Evolutionary conservation across 1,139 yeast species (phyloP), one percentile per base, ranked within the genome.

Genomic region (Debaryomyces subglobosus): DNA sequence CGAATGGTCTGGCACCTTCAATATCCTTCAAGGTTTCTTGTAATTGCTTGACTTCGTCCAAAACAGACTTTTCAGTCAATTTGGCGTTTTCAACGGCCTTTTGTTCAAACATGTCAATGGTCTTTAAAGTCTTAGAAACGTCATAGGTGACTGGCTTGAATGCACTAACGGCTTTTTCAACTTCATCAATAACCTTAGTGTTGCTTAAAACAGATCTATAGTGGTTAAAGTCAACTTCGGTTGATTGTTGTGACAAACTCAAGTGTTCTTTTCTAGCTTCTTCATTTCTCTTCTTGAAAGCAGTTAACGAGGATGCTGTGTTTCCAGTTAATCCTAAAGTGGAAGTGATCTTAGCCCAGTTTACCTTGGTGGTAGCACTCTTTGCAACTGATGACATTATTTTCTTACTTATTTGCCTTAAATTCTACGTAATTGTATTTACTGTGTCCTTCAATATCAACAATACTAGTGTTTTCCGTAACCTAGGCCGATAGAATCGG

Each of bases 201-300:
- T 95, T 94, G 80, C 87, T 86, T 72, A 94, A 82, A 48, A 85
- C 78, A 23, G 85, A 74, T 67, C 86, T 87, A 85, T 92, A 94
- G 73, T 84, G 79, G 48, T 78, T 71, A 60, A 92, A 94, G 74
- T 94, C 97, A 55, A 94, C 90, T 39, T 77, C 78, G 53, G 89
- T 79, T 55, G 90, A 73, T 74, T 89, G 94, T 61, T 80, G 76
- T 66, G 84, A 78, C 62, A 92, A 80, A 54, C 84, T 85, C 60
- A 79, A 74, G 62, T 88, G 76, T 66, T 82, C 82, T 77, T 90
- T 87, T 78, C 91, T 87, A 62, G 99, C 98, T 70, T 94, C 99
- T 65, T 94, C 98, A 74, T 90, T 87, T 82, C 99, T 89, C 88
- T 95, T 94, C 79, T 92, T 94, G 87, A 94, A 94, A 39, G 96